phyloP scores from a whole-genome alignment of 495 filamentous ascomycete genomes.

The Umbilicaria muhlenbergii region DNA sequence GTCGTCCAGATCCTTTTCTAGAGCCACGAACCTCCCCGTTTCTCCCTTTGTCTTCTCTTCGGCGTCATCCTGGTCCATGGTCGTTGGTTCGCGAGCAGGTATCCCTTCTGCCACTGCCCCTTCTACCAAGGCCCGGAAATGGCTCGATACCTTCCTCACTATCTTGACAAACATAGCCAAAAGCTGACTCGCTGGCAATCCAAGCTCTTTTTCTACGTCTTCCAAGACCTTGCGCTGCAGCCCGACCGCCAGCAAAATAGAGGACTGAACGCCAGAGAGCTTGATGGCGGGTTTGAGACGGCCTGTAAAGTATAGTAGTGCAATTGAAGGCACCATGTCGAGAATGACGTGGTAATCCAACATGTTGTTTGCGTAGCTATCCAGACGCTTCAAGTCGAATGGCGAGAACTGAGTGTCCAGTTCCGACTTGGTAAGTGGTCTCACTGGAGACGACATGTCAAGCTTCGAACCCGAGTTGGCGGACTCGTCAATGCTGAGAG shows the following conservation, averaged over 20 bases:
- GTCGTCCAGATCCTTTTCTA: constrained; percentile 61
- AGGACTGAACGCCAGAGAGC: constrained; percentile 62
- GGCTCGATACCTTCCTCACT: constrained; percentile 64
- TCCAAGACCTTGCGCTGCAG: constrained; percentile 78
- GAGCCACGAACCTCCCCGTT: constrained; percentile 36
- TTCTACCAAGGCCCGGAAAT: constrained; percentile 61
- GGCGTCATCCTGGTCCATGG: constrained; percentile 38
- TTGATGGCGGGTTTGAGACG: constrained; percentile 48
- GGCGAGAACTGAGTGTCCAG: constrained; percentile 68
- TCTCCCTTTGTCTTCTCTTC: constrained; percentile 48
- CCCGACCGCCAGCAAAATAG: constrained; percentile 78
- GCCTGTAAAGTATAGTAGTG: constrained; percentile 69
- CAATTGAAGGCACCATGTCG: constrained; percentile 73
- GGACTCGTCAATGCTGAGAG: constrained; percentile 78
- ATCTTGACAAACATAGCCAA: constrained; percentile 96
- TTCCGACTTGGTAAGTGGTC: constrained; percentile 47
- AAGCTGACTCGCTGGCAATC: constrained; percentile 57
- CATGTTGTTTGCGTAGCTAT: constrained; percentile 91
- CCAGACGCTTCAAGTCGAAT: constrained; percentile 85
- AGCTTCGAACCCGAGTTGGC: constrained; percentile 56
- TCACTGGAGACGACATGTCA: constrained; percentile 29
- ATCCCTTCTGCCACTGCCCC: constrained; percentile 55
- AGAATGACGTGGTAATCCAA: constrained; percentile 96
- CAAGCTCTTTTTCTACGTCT: constrained; percentile 64
- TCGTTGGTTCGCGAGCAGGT: constrained; percentile 38